A percentile compares a stretch with the other conserved stretches of the same genome.
These are phyloP conservation scores for Plasmodium adleri DNA, from an alignment of 169 alveolate species.

Conservation along the genomic window DNA sequence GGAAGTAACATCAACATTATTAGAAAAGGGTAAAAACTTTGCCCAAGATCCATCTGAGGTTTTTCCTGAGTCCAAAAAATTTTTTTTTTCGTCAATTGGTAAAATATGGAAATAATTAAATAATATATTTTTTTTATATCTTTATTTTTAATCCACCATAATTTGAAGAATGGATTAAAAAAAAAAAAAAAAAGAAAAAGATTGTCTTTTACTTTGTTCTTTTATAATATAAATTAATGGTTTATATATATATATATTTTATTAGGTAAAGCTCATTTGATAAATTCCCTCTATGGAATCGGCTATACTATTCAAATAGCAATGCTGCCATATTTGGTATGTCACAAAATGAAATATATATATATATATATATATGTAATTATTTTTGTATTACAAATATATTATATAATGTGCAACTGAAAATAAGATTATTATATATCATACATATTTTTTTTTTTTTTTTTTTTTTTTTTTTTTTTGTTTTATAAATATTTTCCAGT, in stretches of 20 bases:
- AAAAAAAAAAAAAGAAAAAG: not conserved
- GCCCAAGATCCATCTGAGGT: slow-evolving; percentile 49
- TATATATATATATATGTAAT: not conserved
- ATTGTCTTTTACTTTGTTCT: not conserved
- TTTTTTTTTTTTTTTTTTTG: not conserved
- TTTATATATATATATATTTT: too few relatives aligned
- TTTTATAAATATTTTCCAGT: not conserved
- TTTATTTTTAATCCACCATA: too few relatives aligned
- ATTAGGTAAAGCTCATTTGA: slow-evolving; percentile 68
- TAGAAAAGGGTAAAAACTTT: slow-evolving; percentile 25
- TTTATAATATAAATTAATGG: too few relatives aligned
- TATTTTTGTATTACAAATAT: too few relatives aligned
- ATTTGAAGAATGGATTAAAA: not conserved
- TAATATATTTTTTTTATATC: not conserved
- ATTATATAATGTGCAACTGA: too few relatives aligned
- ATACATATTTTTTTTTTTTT: not conserved
- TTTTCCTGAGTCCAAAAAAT: slow-evolving; percentile 26
- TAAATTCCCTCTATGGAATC: slow-evolving; percentile 56
- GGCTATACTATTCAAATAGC: slow-evolving; percentile 71
- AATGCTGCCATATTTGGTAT: slow-evolving; percentile 60
- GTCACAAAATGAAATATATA: slow-evolving; percentile 1
- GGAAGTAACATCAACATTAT: slow-evolving; percentile 63
- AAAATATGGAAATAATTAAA: not conserved
- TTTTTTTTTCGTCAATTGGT: slow-evolving; percentile 71
- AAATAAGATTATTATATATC: not conserved